These are phyloP conservation scores for Apiotrichum laibachii DNA, from an alignment of 1,284 basidiomycete species.

Conservation along the genomic window DNA sequence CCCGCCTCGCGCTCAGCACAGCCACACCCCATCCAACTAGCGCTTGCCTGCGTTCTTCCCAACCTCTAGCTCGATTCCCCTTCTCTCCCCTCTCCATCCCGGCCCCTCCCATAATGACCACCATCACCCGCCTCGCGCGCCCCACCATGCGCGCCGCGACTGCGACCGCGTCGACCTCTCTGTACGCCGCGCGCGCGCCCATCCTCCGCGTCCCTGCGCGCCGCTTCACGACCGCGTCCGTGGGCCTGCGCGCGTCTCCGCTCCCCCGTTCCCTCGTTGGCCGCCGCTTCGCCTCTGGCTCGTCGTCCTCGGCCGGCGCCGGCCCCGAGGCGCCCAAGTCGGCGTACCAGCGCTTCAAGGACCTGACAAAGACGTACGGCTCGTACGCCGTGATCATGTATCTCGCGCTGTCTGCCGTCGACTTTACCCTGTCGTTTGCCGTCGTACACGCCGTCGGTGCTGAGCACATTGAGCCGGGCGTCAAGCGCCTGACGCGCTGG, in stretches of 20 bases:
- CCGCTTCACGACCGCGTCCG: background rate
- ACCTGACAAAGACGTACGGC: slow-evolving; percentile 85
- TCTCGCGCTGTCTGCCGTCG: slow-evolving; percentile 64
- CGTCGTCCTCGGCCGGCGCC: background rate
- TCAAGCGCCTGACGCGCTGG: slow-evolving; percentile 59
- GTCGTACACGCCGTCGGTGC: slow-evolving; percentile 84
- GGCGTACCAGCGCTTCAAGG: slow-evolving; percentile 62
- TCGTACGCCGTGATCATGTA: slow-evolving; percentile 91
- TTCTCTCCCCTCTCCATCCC: background rate
- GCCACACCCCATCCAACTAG: background rate
- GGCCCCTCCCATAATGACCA: background rate
- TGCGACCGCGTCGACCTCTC: background rate
- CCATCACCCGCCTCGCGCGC: background rate
- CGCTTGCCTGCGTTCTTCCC: background rate
- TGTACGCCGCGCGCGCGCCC: background rate
- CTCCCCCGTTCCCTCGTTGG: background rate
- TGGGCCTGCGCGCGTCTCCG: slow-evolving; percentile 1
- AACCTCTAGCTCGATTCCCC: background rate
- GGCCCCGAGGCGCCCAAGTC: slow-evolving; percentile 10
- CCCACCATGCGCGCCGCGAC: background rate
- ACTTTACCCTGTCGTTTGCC: slow-evolving; percentile 78
- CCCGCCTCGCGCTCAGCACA: too few relatives aligned
- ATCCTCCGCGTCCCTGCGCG: background rate
- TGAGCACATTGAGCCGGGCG: slow-evolving; percentile 74
- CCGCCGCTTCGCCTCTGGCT: background rate